Conservation (phyloP, 495 filamentous ascomycete genomes). For the Hyaloscypha variabilis region DNA sequence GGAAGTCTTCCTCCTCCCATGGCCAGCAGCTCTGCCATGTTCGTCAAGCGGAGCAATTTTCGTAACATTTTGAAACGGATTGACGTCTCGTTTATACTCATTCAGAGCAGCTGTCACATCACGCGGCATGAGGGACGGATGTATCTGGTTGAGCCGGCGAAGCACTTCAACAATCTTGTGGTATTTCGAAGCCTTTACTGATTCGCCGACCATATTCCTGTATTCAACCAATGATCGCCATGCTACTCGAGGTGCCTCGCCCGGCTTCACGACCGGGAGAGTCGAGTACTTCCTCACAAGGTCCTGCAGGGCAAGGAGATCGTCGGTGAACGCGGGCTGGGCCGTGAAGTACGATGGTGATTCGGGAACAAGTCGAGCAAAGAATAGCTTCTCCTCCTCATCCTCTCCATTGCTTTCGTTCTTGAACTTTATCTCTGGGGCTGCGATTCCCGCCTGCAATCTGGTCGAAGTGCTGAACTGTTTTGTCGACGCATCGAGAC, state of each 20-base stretch:
- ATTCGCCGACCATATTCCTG: conserved; percentile 72
- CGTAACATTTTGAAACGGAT: conserved; percentile 64
- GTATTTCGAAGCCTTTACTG: conserved; percentile 78
- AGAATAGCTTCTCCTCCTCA: conserved; percentile 16
- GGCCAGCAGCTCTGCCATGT: conserved; percentile 73
- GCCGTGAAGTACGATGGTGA: conserved; percentile 95
- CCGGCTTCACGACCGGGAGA: conserved; percentile 66
- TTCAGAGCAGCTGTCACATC: conserved; percentile 66
- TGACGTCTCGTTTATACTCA: conserved; percentile 73
- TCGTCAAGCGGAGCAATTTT: conserved; percentile 65
- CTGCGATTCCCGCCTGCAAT: conserved; percentile 23
- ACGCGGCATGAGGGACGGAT: conserved; percentile 73
- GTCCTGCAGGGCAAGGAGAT: conserved; percentile 70
- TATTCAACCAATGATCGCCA: conserved; percentile 85
- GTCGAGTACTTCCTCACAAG: conserved; percentile 69
- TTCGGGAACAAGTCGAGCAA: conserved; percentile 73
- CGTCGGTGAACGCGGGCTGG: conserved; percentile 82
- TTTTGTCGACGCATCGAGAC: conserved; percentile 6
- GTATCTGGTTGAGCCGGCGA: conserved; percentile 81
- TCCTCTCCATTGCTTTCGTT: conserved; percentile 11
- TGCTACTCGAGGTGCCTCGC: conserved; percentile 72
- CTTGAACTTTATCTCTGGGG: conserved; percentile 29
- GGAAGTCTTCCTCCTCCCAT: conserved; percentile 84
- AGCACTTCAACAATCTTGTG: conserved; percentile 72
- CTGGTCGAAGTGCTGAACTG: conserved; percentile 26